These are phyloP conservation scores for Corynespora cassiicola DNA, from an alignment of 2,329 filamentous ascomycete species.

Conservation along the genomic window DNA sequence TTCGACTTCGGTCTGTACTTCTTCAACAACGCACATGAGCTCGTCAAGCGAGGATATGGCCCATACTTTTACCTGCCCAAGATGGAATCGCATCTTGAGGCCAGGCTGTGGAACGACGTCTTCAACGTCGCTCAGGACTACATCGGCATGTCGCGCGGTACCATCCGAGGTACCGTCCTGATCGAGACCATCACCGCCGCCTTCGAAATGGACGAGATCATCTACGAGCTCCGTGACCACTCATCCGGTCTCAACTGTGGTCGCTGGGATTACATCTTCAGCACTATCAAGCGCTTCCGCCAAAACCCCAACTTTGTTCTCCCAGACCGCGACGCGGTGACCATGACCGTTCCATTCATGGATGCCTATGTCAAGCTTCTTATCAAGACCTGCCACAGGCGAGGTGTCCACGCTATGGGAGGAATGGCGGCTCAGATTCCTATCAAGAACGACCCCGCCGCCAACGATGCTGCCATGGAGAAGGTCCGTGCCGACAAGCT, in stretches of 20 bases:
- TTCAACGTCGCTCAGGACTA: constrained; percentile 97
- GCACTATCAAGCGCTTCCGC: constrained; percentile 99
- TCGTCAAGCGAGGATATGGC: constrained; percentile 81
- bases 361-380: constrained; percentile 94
- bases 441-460: constrained; percentile 90
- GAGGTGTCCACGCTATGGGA: constrained; percentile 98
- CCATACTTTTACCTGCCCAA: constrained; percentile 99
- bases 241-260: constrained; percentile 97
- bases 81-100: constrained; percentile 98
- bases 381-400: constrained; percentile 96
- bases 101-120: constrained; percentile 95
- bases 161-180: constrained; percentile 91
- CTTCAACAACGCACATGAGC: constrained; percentile 95
- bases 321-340: constrained; percentile 87
- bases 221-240: constrained; percentile 98
- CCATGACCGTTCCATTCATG: constrained; percentile 99
- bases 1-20: constrained; percentile 99
- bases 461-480: constrained; percentile 95
- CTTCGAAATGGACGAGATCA: constrained; percentile 99
- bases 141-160: constrained; percentile 86
- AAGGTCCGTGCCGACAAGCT: constrained; percentile 94
- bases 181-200: constrained; percentile 98
- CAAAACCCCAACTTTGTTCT: constrained; percentile 92
- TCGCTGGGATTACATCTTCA: constrained; percentile 99
- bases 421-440: constrained; percentile 99